Base-by-base conservation (phyloP, 148 eudicot species). In the Camellia granthamiana region DNA sequence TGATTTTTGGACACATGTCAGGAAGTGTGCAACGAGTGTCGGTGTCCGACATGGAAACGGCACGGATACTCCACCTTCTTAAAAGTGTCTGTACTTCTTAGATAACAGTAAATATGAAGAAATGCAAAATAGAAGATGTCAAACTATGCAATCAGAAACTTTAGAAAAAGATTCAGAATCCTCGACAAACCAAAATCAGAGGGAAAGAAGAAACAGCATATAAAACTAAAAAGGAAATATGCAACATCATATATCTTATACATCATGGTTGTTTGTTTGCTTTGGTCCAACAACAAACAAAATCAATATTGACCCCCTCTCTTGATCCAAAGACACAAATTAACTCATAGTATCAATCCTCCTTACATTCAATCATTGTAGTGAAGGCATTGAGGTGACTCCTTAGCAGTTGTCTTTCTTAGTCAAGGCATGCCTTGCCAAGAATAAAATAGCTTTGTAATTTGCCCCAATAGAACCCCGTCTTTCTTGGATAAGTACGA, bases 391-490 rank as follows among this genome's bases (percentile, higher is more conserved):
- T 55, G 4, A 76, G 7, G 54, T 5, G 62, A 61, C 52, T 59
- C 66, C n/a, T 61, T n/a, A 61, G 56, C 78, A 62, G 6, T 51
- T 61, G 55, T 64, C 42, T 60, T 60, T 60, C 64, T 60, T 60
- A 18, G 64, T 60, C 64, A 16, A 15, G 13, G 21, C 21, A 15
- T 1, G 1, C 38, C 38, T 30, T 30, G 38, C 38, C 38, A 30
- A 30, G 1, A 30, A 30, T 30, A 30, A 30, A 30, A 30, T 30
- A 30, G 38, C 1, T 30, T 30, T 30, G 38, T 30, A 30, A 30
- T 30, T 30, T 30, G 38, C 38, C 38, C 38, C 38, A 30, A 30
- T 5, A 18, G 21, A 60, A 16, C 4, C 64, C 64, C 12, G 0
- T 56, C 3, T 49, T 49, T 49, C 2, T 2, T 2, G 52, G 52